A percentile compares a stretch with the other conserved stretches of the same genome.
These are phyloP conservation scores for Microcos paniculata DNA, from an alignment of 345 rosid species.

Conservation along the genomic window DNA sequence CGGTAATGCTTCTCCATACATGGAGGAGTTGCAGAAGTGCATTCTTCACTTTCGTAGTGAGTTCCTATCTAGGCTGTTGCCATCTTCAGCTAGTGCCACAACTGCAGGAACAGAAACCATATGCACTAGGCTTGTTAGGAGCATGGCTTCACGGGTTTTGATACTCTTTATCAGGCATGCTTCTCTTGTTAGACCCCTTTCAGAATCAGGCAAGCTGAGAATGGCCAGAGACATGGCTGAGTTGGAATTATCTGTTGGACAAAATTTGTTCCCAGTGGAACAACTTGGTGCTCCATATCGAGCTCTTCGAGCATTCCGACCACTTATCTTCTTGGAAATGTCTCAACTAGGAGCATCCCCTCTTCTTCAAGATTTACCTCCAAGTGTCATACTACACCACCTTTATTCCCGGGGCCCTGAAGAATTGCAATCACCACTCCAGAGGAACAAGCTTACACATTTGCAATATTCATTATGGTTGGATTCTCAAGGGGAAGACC, in stretches of 20 bases:
- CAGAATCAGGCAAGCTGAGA: conserved; percentile 96
- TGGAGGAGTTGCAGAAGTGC: conserved; percentile 92
- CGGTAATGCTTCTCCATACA: conserved; percentile 86
- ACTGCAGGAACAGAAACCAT: conserved; percentile 70
- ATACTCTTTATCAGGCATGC: conserved; percentile 89
- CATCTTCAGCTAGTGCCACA: conserved; percentile 59
- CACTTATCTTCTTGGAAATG: conserved; percentile 87
- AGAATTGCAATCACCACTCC: conserved; percentile 82
- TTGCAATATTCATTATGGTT: conserved; percentile 92
- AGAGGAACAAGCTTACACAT: conserved; percentile 79
- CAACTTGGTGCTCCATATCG: conserved; percentile 93
- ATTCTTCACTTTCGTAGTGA: conserved; percentile 87
- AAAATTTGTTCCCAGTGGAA: conserved; percentile 93
- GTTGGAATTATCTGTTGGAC: conserved; percentile 93
- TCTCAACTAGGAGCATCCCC: conserved; percentile 80
- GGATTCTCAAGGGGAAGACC: conserved; percentile 95
- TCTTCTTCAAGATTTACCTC: conserved; percentile 87
- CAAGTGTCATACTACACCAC: conserved; percentile 83
- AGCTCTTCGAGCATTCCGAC: conserved; percentile 96
- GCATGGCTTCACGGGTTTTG: conserved; percentile 86
- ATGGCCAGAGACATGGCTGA: conserved; percentile 99
- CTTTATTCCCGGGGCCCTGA: conserved; percentile 93
- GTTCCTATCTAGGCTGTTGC: conserved; percentile 80
- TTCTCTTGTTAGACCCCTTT: conserved; percentile 91
- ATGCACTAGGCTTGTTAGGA: conserved; percentile 86